Evolutionary conservation across 2,329 filamentous ascomycete species (phyloP).

Genomic region (Tolypocladium ovalisporum): DNA sequence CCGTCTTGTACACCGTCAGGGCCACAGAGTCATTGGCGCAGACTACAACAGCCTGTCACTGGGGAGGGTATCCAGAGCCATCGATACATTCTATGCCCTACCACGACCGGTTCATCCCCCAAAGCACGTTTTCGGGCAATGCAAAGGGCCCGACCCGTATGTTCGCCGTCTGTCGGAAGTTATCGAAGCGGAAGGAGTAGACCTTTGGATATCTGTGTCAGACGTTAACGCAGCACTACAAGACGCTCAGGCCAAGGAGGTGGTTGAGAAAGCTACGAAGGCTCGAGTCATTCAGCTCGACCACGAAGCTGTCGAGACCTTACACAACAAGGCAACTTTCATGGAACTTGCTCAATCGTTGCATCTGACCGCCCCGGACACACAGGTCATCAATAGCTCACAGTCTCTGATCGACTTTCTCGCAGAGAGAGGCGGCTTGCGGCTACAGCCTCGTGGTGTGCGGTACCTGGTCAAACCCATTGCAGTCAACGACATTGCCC

Average conservation of each 20-base stretch:
- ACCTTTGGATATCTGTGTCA: neutral
- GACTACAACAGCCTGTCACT: neutral
- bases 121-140: neutral
- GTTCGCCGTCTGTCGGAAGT: neutral
- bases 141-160: neutral
- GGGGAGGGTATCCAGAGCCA: neutral
- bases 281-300: neutral
- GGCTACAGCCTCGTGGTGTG: neutral
- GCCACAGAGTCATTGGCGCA: neutral
- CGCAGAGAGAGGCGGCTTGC: neutral
- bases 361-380: neutral
- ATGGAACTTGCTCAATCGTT: neutral
- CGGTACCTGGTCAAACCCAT: neutral
- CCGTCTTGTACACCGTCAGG: neutral
- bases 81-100: neutral
- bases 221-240: neutral
- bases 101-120: neutral
- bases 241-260: neutral
- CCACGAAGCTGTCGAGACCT: neutral
- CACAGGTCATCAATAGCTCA: neutral
- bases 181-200: neutral
- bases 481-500: neutral
- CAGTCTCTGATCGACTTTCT: neutral
- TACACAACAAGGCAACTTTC: neutral
- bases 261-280: neutral